Evolutionary conservation across 164 flowering plant species (phyloP), one percentile per base, ranked within the genome.

Genomic region (Piper betle): DNA sequence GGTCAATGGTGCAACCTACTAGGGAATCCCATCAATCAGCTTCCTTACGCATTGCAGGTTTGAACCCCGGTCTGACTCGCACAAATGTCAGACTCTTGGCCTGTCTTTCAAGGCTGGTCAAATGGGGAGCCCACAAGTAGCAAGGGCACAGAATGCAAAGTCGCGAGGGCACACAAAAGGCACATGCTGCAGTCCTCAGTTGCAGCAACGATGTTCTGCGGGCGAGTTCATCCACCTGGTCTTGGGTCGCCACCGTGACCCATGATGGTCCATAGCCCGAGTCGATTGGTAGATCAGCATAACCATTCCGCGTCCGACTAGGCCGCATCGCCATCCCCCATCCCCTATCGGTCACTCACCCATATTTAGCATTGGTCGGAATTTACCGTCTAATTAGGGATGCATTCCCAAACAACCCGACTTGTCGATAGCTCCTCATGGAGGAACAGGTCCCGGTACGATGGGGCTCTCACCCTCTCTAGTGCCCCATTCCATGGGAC

Each of bases 391-490:
- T 18, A 18, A 52, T 39, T 61, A 11, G 54, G 63, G 63, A 37
- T 43, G 54, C 53, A 61, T 61, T 61, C 63, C 37, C 63, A 43
- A 53, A 62, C 64, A 62, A 62, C 64, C 57, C 64, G 57, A 6
- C 64, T 52, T 11, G 64, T 38, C 57, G 42, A 62, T 42, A 62
- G 42, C 15, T 41, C 64, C 58, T 62, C 64, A 38, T 53, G 56
- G 64, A 52, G 57, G 1, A 41, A 37, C 42, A 62, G 40, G 64
- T 48, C 52, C 40, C 57, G 57, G 64, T 41, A 62, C 42, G 20
- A 62, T 19, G 57, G 57, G 57, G 46, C 64, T 62, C 57, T 62
- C 40, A 52, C 64, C 56, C n/a, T 52, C 64, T 62, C 57, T 53
- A 4, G 58, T 19, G 64, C 57, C 57, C 42, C 63, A 41, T 41